Evolutionary conservation across 1,284 basidiomycete species (phyloP), one percentile per base, ranked within the genome.

Genomic region (Ceratobasidium papillatum): DNA sequence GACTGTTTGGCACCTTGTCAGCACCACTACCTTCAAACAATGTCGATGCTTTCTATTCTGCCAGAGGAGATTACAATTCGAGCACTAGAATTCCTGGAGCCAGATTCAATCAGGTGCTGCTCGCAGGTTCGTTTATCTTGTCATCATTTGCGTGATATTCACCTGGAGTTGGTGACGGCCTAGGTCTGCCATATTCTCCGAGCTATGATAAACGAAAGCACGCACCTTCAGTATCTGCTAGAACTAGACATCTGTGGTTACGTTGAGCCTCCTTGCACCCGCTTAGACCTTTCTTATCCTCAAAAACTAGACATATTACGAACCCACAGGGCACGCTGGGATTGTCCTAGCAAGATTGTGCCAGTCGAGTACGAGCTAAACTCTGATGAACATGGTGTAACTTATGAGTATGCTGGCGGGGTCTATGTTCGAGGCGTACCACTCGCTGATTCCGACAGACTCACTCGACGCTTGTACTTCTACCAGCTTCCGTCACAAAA

Each of bases 321-420:
- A 12, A 27, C 36, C 25, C 61, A 62, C 27, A 62, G 41, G 19
- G n/a, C 61, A 43, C 61, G 38, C 11, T 62, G 61, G 61, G 12
- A 43, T 11, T 19, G 14, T 8, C 61, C 61, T 43, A n/a, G 30
- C 12, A 47, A 19, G 1, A 27, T 49, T n/a, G 8, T 11, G 32
- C 62, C 43, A 32, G 25, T 43, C 12, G 43, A 47, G 32, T 49
- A 47, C 4, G 43, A 49, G 22, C 27, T 64, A 12, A 45, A 64
- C 43, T 19, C 45, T 32, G 25, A 47, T 25, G 62, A 49, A 34
- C 25, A 34, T 2, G 62, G 27, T 11, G 43, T 47, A n/a, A 73
- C 71, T 27, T 63, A 63, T 45, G 47, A 73, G 12, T 73, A 52
- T 32, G 30, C 59, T 36, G 45, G 71, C 2, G 71, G 71, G 7